Evolutionary conservation across 2,329 filamentous ascomycete species (phyloP), one percentile per base, ranked within the genome.

Genomic region (Colletotrichum eleusines): DNA sequence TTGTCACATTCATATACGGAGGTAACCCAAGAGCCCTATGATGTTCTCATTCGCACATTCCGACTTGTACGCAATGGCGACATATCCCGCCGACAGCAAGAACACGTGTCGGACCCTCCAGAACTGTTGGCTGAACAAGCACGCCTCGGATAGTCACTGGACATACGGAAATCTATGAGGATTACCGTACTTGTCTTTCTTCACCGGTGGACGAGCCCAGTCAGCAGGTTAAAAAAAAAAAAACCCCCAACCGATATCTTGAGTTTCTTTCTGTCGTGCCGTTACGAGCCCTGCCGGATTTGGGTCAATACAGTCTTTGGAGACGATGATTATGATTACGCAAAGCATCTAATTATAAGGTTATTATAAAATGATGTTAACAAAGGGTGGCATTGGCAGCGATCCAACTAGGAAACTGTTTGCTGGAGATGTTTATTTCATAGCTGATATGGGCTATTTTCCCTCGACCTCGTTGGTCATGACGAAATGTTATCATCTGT

Each of bases 241-340:
- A n/a, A n/a, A n/a, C n/a, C n/a, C 35, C 5, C 42, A 9, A 20
- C 53, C 5, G 46, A 51, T 16, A 50, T 51, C 5, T 28, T 53
- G 18, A 46, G 46, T 11, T 65, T 42, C 46, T 7, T 65, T 0
- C 61, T 69, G 8, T 14, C 33, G 8, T 44, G n/a, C 12, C 53
- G 66, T 12, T 54, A 51, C 38, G 54, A 53, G 14, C 59, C 44
- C 9, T 69, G 66, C 8, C 57, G 51, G 12, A 44, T 54, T 12
- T 69, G 61, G 66, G 12, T 59, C 14, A 65, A 69, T 11, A 65
- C 54, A 16, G 66, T 61, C 1, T 38, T 65, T 3, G 61, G 46
- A 0, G 8, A n/a, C 9, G 42, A 38, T 11, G 26, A 5, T 1
- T 46, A 68, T 2, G 65, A 63, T 11, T 51, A 68, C 20, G 16